Percentiles rank a stretch among this genome's conserved stretches.
These are phyloP conservation scores for Solanum lycopersicoides DNA, from an alignment of 257 asterid species.

Conservation along the genomic window DNA sequence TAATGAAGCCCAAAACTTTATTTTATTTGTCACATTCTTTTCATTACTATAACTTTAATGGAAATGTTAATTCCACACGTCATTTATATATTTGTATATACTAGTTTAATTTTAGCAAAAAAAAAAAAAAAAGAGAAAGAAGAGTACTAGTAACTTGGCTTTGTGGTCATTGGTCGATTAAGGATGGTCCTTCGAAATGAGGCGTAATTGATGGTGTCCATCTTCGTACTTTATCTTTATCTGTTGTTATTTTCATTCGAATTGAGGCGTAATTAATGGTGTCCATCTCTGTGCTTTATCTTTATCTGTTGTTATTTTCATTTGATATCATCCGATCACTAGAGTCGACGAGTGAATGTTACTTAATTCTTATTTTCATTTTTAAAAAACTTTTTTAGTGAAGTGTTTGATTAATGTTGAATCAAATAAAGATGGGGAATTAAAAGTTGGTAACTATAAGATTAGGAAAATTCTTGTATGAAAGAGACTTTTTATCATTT, in stretches of 20 bases:
- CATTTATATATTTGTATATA: not conserved
- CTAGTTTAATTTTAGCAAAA: not conserved
- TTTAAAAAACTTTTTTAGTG: not conserved
- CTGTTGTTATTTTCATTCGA: not conserved
- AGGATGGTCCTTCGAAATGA: not conserved
- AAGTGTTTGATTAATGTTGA: not conserved
- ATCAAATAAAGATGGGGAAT: not conserved
- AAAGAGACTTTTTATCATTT: not conserved
- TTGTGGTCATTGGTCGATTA: not conserved
- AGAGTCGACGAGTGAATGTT: not conserved
- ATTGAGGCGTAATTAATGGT: not conserved
- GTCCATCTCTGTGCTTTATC: rapidly evolving
- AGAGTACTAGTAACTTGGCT: not conserved
- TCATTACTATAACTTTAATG: not conserved
- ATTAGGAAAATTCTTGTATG: not conserved
- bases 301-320: not conserved
- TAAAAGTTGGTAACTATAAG: not conserved
- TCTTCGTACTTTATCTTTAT: no score
- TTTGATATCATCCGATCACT: not conserved
- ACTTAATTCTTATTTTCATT: not conserved
- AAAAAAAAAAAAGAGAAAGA: no score
- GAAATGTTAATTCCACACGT: not conserved
- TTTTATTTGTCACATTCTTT: not conserved
- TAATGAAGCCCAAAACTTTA: not conserved
- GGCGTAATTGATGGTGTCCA: not conserved